phyloP scores from a whole-genome alignment of 306 rosid genomes.

The Nissolia schottii region DNA sequence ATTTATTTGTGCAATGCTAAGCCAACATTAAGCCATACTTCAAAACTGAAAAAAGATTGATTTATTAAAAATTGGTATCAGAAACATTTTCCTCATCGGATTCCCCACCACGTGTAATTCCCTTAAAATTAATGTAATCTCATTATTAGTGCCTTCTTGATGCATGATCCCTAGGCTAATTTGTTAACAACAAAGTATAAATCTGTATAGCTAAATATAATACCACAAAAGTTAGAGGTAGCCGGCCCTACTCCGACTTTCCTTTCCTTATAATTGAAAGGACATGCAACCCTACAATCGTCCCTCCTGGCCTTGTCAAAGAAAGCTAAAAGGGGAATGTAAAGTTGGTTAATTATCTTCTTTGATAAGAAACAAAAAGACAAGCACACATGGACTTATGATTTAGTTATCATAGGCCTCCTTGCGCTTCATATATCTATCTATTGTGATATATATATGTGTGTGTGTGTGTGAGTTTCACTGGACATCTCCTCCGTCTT shows the following conservation, averaged over 20 bases:
- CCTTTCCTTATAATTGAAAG: neutral
- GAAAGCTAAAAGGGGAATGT: neutral
- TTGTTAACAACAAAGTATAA: neutral
- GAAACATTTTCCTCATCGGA: conserved; percentile 35
- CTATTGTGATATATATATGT: conserved; percentile 20
- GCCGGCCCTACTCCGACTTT: conserved; percentile 16
- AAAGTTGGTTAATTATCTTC: conserved; percentile 8
- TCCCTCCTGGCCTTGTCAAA: neutral
- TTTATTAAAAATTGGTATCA: neutral
- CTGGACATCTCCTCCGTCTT: conserved; percentile 7
- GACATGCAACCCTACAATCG: neutral
- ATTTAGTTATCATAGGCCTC: neutral
- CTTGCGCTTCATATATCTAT: neutral
- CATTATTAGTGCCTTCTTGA: conserved; percentile 26
- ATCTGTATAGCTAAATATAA: neutral
- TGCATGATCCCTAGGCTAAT: conserved; percentile 51
- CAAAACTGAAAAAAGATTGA: conserved; percentile 28
- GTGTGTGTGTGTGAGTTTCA: too few species aligned
- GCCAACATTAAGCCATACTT: conserved; percentile 29
- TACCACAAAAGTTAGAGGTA: conserved; percentile 15
- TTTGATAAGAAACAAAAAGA: conserved; percentile 18
- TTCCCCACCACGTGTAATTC: conserved; percentile 46
- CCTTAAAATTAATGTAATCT: conserved; percentile 11
- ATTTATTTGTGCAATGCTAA: conserved; percentile 2
- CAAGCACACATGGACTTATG: conserved; percentile 15